Conservation (phyloP, 441 rosid genomes). For the Dalechampia spathulata region DNA sequence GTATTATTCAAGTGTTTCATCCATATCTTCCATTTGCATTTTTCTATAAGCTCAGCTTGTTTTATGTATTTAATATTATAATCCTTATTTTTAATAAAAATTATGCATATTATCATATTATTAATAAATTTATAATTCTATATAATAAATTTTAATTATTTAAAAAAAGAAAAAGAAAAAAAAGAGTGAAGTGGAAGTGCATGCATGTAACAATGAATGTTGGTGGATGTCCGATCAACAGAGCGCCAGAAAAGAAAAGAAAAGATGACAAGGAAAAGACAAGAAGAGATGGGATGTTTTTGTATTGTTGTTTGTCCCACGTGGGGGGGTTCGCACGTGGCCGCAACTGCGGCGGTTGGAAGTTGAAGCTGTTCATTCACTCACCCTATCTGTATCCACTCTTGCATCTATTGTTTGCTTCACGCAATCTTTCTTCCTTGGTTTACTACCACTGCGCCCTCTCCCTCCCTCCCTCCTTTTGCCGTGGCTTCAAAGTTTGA, state of each 20-base stretch:
- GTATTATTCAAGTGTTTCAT: too few species aligned
- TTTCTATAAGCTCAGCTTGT: too few species aligned
- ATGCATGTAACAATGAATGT: not conserved
- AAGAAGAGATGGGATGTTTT: conserved; percentile 11
- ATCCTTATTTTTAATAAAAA: too few species aligned
- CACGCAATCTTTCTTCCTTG: conserved; percentile 34
- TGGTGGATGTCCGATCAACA: too few species aligned
- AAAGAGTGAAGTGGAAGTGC: conserved; percentile 1
- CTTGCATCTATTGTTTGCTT: conserved; percentile 35
- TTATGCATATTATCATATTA: too few species aligned
- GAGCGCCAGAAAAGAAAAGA: not conserved
- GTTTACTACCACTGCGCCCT: not conserved
- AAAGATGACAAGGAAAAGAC: conserved; percentile 19
- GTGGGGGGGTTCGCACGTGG: conserved; percentile 33
- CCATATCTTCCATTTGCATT: too few species aligned
- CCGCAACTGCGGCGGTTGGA: conserved; percentile 37
- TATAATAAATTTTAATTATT: too few species aligned
- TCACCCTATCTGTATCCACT: conserved; percentile 46
- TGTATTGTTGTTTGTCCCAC: conserved; percentile 31
- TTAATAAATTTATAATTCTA: too few species aligned
- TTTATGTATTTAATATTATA: too few species aligned
- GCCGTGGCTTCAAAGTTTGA: conserved; percentile 40
- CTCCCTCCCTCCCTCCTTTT: conserved; percentile 6
- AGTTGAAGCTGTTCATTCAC: conserved; percentile 22
- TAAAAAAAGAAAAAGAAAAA: too few species aligned